These are phyloP conservation scores for Nicotiana obtusifolia DNA, from an alignment of 257 asterid species.

Conservation along the genomic window DNA sequence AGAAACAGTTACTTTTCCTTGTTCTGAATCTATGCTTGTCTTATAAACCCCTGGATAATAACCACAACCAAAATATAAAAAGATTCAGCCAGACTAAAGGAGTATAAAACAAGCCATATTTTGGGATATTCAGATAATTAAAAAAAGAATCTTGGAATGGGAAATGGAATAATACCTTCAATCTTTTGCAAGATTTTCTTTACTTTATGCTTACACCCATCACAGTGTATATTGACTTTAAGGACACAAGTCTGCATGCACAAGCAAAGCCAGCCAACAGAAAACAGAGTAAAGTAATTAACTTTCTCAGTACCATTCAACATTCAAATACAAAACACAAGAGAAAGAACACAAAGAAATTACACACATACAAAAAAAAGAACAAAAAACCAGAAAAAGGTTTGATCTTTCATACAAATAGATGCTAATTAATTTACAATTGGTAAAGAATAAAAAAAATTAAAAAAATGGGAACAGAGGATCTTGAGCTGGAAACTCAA, in stretches of 20 bases:
- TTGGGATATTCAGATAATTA: not conserved
- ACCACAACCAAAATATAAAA: not conserved
- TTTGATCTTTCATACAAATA: not conserved
- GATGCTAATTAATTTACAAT: not conserved
- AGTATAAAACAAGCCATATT: not conserved
- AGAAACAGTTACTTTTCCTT: conserved; percentile 86
- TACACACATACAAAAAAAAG: conserved; percentile 7
- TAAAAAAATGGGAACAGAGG: not conserved
- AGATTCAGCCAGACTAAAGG: not conserved
- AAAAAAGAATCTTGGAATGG: conserved; percentile 20
- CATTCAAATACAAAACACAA: conserved; percentile 11
- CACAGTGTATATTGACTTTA: conserved; percentile 94
- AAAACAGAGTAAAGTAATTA: conserved; percentile 36
- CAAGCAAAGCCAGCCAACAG: conserved; percentile 50
- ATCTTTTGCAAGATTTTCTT: conserved; percentile 93
- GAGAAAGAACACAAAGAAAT: not conserved
- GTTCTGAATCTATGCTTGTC: conserved; percentile 65
- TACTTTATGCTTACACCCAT: conserved; percentile 86
- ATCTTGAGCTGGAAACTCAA: conserved; percentile 13
- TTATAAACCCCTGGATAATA: conserved; percentile 66
- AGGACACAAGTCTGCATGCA: conserved; percentile 87
- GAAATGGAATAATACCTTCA: conserved; percentile 47
- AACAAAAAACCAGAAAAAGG: not conserved
- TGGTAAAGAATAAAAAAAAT: not conserved
- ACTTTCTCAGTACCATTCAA: conserved; percentile 12